Conservation (phyloP, 805 yeast genomes). For the Wickerhamiella sorbophila region DNA sequence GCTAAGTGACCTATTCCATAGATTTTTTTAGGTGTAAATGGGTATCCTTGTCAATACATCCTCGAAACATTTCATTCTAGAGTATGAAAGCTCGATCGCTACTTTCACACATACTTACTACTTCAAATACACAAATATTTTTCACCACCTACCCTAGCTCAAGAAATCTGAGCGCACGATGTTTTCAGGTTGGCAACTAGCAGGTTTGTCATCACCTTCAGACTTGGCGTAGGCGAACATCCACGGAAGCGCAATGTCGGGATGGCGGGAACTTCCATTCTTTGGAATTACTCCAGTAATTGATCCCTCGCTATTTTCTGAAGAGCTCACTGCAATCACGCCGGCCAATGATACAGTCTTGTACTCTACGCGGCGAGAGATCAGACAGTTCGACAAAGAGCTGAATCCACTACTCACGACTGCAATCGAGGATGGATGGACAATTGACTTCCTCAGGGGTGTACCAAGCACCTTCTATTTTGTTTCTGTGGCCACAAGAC, state of each 20-base stretch:
- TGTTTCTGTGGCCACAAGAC: slow-evolving; percentile 54
- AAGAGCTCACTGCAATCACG: slow-evolving; percentile 46
- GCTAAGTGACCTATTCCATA: too few species aligned
- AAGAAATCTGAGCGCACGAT: too few species aligned
- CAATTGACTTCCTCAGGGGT: slow-evolving; percentile 42
- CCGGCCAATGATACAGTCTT: slow-evolving; percentile 43
- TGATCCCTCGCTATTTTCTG: slow-evolving; percentile 60
- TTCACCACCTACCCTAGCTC: too few species aligned
- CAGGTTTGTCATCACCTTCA: too few species aligned
- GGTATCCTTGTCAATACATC: too few species aligned
- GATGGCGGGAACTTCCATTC: slow-evolving; percentile 75
- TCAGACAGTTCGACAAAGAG: slow-evolving; percentile 43
- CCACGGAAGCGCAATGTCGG: background rate
- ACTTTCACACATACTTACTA: too few species aligned
- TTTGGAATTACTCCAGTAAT: slow-evolving; percentile 70
- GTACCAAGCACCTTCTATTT: slow-evolving; percentile 38
- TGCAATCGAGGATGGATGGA: slow-evolving; percentile 46
- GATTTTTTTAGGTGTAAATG: too few species aligned
- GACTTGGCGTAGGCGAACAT: too few species aligned
- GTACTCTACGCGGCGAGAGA: slow-evolving; percentile 39
- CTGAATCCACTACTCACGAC: slow-evolving; percentile 38
- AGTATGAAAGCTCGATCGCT: too few species aligned
- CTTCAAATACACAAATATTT: too few species aligned
- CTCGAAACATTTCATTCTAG: too few species aligned
- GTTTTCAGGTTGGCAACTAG: too few species aligned